Evolutionary conservation across 2,329 filamentous ascomycete genomes (phyloP), one percentile per base, ranked within the genome.

Genomic region (Botrytis deweyae): DNA sequence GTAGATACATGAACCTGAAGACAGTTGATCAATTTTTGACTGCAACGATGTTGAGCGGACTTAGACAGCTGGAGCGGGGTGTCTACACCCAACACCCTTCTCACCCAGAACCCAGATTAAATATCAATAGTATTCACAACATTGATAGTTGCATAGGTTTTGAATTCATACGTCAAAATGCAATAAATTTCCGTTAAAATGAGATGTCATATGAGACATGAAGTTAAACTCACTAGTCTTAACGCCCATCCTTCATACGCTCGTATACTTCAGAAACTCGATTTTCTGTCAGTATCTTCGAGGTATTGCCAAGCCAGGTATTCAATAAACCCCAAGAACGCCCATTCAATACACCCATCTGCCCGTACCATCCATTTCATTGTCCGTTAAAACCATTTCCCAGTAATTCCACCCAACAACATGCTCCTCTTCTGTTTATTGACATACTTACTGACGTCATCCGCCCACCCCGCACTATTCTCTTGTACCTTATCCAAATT

Each of bases 381-480:
- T 20, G 29, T 20, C 20, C 25, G 20, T 36, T 78, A 81, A 65
- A 81, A 78, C 72, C 90, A 90, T 79, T 90, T 90, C 80, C 88
- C 85, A 80, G 89, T 90, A 29, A 91, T 83, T 75, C 88, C 86
- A 1, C 94, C 93, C 78, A 97, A 83, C 22, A 97, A 85, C 76
- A 96, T 86, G 76, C 93, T 95, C 81, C 90, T 89, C 88, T 98
- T 98, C 85, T 98, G 95, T 84, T 91, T 91, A 74, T 87, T 88
- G 7, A 97, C 91, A 82, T 89, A 98, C 82, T 97, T 98, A 79
- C 89, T 92, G 70, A 97, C 94, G 81, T 97, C 95, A 46, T 94
- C 90, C 22, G 94, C 92, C 90, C 94, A 98, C 29, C 90, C 92
- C 72, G 90, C 89, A 80, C 93, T 97, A 78, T 91, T 91, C 79